Base-by-base conservation (phyloP, 2,329 filamentous ascomycete genomes). In the Aspergillus awamori region DNA sequence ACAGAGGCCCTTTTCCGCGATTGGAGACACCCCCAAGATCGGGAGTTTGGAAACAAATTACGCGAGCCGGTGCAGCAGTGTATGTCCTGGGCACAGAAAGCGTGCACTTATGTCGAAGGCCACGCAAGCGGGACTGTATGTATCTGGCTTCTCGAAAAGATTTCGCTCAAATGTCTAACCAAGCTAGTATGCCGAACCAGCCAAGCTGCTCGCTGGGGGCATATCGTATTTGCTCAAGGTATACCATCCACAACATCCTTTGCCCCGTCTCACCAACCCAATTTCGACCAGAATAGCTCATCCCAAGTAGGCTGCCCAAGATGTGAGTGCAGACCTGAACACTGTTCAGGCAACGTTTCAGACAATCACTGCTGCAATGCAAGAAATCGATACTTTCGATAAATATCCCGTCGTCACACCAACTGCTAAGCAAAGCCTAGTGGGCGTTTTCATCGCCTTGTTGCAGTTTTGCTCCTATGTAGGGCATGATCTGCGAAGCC, bases 321-420 rank as follows among this genome's bases (percentile, higher is more conserved):
- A 51, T 51, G 47, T 51, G 26, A 51, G 47, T n/a, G 26, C 47
- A 8, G 47, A 51, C 15, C 13, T 51, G n/a, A 51, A 51, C 30
- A 20, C 47, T 5, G 26, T 51, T 7, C 47, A 51, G n/a, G 17
- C 26, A 10, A 51, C 47, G 3, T 51, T 51, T 20, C 47, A 51
- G 47, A 51, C 47, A 17, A 51, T 51, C n/a, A 15, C 47, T 8
- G 28, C 47, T n/a, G 47, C 47, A 8, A 51, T 51, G 47, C 47
- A 51, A 30, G 47, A 51, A 10, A 51, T 51, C 8, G 8, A 51
- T 17, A 17, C 30, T n/a, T 20, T 51, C 15, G 47, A 51, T 5
- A 51, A 30, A 17, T 28, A 51, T 30, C 47, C 47, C 10, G 47
- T 51, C 7, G 47, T 51, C 47, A 51, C 47, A 8, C 47, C 47